Base-by-base conservation (phyloP, 257 asterid genomes). In the Fraxinus anomala region DNA sequence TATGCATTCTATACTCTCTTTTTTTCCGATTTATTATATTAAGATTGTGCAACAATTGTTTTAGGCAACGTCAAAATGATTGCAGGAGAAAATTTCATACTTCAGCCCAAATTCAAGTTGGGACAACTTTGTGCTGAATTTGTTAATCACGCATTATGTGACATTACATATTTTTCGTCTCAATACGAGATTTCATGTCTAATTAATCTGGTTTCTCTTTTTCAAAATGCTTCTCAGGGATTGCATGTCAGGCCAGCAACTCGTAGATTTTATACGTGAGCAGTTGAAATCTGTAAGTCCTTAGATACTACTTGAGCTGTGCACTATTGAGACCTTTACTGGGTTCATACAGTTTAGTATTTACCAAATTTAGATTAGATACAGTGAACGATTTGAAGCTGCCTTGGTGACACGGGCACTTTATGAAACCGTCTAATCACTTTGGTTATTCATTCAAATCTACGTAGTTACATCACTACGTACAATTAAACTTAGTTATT, bases 211-310 rank as follows among this genome's bases (percentile, higher is more conserved):
- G 1, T 63, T 24, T 26, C 69, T 26, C 66, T n/a, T 56, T 56
- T 56, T n/a, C 26, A n/a, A 11, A 54, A 56, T 56, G 69, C 9
- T 63, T 26, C 69, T 6, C 81, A 87, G 90, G 90, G 90, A 87
- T 79, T 87, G 90, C 82, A 84, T 87, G 90, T 84, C 90, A 17
- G 85, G 87, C 81, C 90, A 87, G 83, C 90, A 87, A 71, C 77
- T 87, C 40, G 90, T 87, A 10, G 90, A 87, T 80, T 87, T 77
- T 77, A 84, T 87, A 78, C 88, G 83, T 5, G 90, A 87, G 82
- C 88, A 80, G 78, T 67, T 87, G 83, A 80, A 80, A 61, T 78
- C 82, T 67, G 90, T 87, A 65, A 87, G 87, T 79, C 8, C 34
- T 63, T 13, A 24, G 33, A 63, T 11, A 21, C 67, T 59, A 21